Percentiles rank a stretch among this genome's conserved stretches.
phyloP scores from a whole-genome alignment of 1,139 yeast species.

The Yarrowia galli region DNA sequence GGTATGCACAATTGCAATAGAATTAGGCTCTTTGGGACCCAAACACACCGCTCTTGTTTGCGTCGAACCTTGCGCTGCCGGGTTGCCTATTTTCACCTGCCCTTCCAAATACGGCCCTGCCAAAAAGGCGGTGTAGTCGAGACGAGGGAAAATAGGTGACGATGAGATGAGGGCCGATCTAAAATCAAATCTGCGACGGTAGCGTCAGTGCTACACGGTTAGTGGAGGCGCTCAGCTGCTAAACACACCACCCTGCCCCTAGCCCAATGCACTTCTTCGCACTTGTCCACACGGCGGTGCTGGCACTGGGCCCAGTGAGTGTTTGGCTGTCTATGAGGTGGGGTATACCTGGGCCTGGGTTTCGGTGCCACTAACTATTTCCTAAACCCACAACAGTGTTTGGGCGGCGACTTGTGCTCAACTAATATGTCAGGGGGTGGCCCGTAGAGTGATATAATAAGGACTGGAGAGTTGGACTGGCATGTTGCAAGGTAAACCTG shows the following conservation, averaged over 20 bases:
- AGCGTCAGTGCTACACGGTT: neutral
- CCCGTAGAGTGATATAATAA: no score
- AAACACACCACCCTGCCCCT: neutral
- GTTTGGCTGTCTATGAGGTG: no score
- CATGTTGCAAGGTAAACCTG: no score
- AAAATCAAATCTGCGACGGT: neutral
- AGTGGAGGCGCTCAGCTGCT: no score
- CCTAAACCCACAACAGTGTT: neutral
- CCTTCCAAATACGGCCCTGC: conserved; percentile 3
- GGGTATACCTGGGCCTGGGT: neutral
- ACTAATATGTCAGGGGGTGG: no score
- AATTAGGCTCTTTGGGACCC: conserved; percentile 31
- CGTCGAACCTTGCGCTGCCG: conserved; percentile 1
- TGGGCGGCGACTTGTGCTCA: no score
- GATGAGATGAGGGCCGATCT: neutral
- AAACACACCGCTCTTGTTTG: conserved; percentile 35
- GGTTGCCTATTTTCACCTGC: conserved; percentile 9
- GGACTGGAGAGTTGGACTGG: no score
- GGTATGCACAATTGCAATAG: conserved; percentile 7
- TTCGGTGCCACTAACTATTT: conserved; percentile 3
- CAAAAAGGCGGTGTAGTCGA: no score
- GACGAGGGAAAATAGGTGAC: no score
- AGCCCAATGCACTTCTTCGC: neutral
- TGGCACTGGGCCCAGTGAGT: no score
- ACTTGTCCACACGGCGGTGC: neutral